These are phyloP conservation scores for Helichrysum umbraculigerum DNA, from an alignment of 129 eudicot genomes.

Conservation along the genomic window DNA sequence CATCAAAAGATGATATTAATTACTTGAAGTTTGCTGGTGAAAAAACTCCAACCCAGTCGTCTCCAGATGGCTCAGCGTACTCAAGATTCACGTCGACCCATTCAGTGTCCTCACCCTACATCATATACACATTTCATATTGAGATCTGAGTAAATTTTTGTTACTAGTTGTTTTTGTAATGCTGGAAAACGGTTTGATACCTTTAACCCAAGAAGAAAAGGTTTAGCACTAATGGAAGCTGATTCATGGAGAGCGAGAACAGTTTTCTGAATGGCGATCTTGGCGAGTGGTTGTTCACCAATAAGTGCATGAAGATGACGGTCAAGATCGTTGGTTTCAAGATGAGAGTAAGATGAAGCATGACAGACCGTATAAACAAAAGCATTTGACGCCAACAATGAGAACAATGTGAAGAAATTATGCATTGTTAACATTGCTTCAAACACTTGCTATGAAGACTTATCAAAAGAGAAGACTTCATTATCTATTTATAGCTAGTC, in stretches of 20 bases:
- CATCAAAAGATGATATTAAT: conserved; percentile 22
- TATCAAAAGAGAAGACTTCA: not conserved
- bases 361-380: not conserved
- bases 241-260: conserved; percentile 37
- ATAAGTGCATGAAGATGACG: conserved; percentile 18
- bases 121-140: not conserved
- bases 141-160: not conserved
- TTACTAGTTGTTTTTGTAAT: not conserved
- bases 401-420: not conserved
- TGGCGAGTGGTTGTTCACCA: conserved; percentile 47
- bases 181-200: not conserved
- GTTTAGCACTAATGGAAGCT: conserved; percentile 38
- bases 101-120: conserved; percentile 68
- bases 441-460: conserved; percentile 1
- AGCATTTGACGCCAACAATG: conserved; percentile 15
- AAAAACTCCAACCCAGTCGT: conserved; percentile 89
- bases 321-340: conserved; percentile 2
- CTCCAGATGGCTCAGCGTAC: conserved; percentile 51
- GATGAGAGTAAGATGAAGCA: conserved; percentile 26
- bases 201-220: conserved; percentile 30
- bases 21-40: conserved; percentile 80
- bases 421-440: conserved; percentile 5
- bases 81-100: conserved; percentile 58
- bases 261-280: conserved; percentile 46
- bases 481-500: not conserved